These are phyloP conservation scores for Fusarium coicis DNA, from an alignment of 2,329 filamentous ascomycete species.

Conservation along the genomic window DNA sequence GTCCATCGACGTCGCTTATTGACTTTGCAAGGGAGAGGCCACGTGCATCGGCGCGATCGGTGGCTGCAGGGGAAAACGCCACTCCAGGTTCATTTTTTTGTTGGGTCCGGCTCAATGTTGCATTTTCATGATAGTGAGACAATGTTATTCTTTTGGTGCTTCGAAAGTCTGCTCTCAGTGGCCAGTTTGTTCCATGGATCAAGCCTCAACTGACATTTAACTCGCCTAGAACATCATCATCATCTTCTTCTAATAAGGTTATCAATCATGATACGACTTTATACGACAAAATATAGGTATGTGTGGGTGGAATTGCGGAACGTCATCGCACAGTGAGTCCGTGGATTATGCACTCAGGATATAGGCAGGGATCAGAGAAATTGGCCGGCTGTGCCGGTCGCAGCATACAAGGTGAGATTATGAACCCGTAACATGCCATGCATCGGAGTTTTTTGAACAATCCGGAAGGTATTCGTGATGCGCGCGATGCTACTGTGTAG, in stretches of 20 bases:
- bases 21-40: slow-evolving; percentile 17
- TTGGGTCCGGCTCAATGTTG: background rate
- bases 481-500: background rate
- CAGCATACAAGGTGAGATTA: background rate
- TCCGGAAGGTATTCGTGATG: background rate
- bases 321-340: background rate
- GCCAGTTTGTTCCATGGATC: background rate
- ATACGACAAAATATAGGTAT: too few species aligned
- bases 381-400: background rate
- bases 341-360: background rate
- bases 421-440: background rate
- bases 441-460: background rate
- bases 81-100: background rate
- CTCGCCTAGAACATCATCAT: background rate
- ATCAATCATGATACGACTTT: background rate
- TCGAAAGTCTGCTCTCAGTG: background rate
- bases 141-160: background rate
- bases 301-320: background rate
- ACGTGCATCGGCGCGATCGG: slow-evolving; percentile 16
- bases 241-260: background rate
- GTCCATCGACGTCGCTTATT: slow-evolving; percentile 15
- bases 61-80: slow-evolving; percentile 4
- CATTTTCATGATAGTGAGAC: background rate
- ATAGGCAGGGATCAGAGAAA: background rate
- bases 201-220: background rate